Evolutionary conservation across 345 rosid species (phyloP).

Genomic region (Euphorbia pulcherrima): DNA sequence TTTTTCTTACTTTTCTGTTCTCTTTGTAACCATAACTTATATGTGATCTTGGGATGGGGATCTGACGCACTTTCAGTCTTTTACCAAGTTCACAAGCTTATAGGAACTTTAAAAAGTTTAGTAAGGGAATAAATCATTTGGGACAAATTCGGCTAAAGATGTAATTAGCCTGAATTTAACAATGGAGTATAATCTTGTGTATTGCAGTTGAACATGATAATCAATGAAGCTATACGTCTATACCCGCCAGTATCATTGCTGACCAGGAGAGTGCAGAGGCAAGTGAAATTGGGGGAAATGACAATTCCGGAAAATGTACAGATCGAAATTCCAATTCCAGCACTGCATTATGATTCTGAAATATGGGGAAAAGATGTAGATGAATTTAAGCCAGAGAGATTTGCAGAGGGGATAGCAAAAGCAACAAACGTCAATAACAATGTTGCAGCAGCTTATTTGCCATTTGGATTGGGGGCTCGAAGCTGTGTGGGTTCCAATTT

Average conservation of each 20-base stretch:
- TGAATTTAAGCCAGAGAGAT: conserved; percentile 31
- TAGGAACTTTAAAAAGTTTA: too few species aligned
- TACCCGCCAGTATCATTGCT: neutral
- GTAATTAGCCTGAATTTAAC: too few species aligned
- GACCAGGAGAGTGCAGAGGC: conserved; percentile 10
- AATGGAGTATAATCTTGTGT: neutral
- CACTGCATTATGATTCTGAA: conserved; percentile 26
- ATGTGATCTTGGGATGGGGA: too few species aligned
- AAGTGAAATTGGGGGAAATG: conserved; percentile 25
- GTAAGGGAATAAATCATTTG: neutral
- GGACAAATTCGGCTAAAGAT: too few species aligned
- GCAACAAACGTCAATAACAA: conserved; percentile 34
- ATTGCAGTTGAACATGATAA: conserved; percentile 12
- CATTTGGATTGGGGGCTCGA: conserved; percentile 36
- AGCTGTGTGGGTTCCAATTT: conserved; percentile 33
- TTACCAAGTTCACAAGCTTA: too few species aligned
- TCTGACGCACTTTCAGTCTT: too few species aligned
- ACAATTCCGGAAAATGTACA: conserved; percentile 16
- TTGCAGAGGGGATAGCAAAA: conserved; percentile 25
- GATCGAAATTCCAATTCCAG: conserved; percentile 13
- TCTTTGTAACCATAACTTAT: too few species aligned
- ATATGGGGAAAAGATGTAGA: conserved; percentile 35
- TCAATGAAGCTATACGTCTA: conserved; percentile 20
- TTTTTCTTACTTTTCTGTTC: too few species aligned
- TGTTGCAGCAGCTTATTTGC: conserved; percentile 17